A percentile compares a stretch with the other conserved stretches of the same genome.
These are phyloP conservation scores for Paecilomyces formosus DNA, from an alignment of 2,329 filamentous ascomycete species.

Conservation along the genomic window DNA sequence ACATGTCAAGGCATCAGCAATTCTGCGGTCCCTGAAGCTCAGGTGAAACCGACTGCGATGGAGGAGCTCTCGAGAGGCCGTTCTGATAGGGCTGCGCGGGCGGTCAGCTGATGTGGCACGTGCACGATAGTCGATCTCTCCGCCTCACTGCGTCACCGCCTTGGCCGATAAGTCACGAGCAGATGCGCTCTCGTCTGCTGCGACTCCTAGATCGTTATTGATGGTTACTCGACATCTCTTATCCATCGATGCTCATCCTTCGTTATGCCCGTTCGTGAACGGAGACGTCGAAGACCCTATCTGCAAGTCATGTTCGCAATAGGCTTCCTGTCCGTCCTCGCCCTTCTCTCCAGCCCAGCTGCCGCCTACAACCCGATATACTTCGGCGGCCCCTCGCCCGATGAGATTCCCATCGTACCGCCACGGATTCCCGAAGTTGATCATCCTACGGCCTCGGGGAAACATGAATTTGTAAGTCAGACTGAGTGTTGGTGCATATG, in stretches of 20 bases:
- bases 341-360: conserved; percentile 13
- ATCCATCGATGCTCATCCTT: conserved; percentile 5
- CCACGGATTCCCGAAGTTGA: conserved; percentile 25
- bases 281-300: not conserved
- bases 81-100: not conserved
- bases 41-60: not conserved
- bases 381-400: conserved; percentile 14
- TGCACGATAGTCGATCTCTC: not conserved
- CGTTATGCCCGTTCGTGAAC: conserved; percentile 15
- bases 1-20: not conserved
- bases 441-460: conserved; percentile 11
- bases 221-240: not conserved
- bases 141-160: conserved; percentile 20
- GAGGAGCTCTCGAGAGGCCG: not conserved
- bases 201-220: not conserved
- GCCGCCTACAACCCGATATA: conserved; percentile 17
- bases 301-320: conserved; percentile 2
- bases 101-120: not conserved
- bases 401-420: conserved; percentile 21
- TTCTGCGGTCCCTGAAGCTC: not conserved
- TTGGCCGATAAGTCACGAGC: conserved; percentile 5
- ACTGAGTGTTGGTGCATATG: not conserved
- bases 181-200: conserved; percentile 7
- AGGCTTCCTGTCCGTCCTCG: conserved; percentile 14
- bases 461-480: conserved; percentile 31